Evolutionary conservation across 352 stramenopile species (phyloP).

Genomic region (Phytophthora megakarya): DNA sequence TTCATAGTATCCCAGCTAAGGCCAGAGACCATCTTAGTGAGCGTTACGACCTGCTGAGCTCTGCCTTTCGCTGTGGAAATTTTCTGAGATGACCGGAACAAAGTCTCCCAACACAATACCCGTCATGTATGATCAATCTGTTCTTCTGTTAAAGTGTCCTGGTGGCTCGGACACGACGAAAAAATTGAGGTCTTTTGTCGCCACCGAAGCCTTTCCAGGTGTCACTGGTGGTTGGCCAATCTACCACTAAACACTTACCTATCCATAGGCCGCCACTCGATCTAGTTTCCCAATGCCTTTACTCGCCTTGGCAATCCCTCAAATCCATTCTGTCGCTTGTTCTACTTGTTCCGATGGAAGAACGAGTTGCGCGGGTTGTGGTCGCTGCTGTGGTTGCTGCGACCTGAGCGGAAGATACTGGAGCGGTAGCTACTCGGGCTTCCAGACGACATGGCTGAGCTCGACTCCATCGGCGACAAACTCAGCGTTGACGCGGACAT

Average conservation of each 20-base stretch:
- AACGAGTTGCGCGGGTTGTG: constrained; percentile 59
- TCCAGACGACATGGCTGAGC: constrained; percentile 44
- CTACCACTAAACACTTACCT: constrained; percentile 40
- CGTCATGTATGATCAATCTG: constrained; percentile 27
- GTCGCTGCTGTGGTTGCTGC: constrained; percentile 39
- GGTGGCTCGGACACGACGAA: constrained; percentile 18
- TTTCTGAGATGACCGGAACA: constrained; percentile 6
- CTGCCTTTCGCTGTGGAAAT: constrained; percentile 1
- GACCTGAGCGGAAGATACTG: constrained; percentile 59
- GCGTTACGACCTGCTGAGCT: neutral
- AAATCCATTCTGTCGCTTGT: neutral
- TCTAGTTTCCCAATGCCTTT: constrained; percentile 22
- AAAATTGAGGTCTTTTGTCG: constrained; percentile 26
- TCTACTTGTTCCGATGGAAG: constrained; percentile 67
- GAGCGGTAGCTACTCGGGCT: constrained; percentile 47
- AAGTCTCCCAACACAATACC: constrained; percentile 8
- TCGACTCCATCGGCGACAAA: constrained; percentile 53
- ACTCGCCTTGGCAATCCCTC: constrained; percentile 3
- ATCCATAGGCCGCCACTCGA: constrained; percentile 24
- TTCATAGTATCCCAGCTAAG: neutral
- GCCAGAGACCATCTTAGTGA: constrained; percentile 5
- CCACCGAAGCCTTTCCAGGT: constrained; percentile 21
- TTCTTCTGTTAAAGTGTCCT: constrained; percentile 32
- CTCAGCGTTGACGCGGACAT: constrained; percentile 61
- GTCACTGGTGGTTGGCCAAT: constrained; percentile 27